Conservation (phyloP, 2,329 filamentous ascomycete species). For the Aspergillus proliferans region DNA sequence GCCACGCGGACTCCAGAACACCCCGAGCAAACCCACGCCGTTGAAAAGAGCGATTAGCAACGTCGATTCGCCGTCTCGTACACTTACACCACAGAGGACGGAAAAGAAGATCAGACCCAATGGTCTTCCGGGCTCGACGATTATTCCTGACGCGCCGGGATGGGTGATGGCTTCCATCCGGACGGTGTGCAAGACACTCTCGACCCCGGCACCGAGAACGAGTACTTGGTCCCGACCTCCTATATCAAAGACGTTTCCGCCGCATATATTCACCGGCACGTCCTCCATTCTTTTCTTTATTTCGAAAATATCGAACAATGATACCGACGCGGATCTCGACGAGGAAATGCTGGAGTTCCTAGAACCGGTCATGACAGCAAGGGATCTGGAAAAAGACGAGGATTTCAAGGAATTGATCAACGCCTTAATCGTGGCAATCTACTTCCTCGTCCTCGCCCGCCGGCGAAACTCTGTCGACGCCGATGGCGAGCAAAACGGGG, state of each 20-base stretch:
- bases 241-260: slow-evolving; percentile 50
- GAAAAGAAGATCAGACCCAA: slow-evolving; percentile 9
- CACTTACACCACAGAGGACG: slow-evolving; percentile 11
- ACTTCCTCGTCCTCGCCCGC: slow-evolving; percentile 43
- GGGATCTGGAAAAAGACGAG: slow-evolving; percentile 44
- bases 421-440: slow-evolving; percentile 37
- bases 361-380: slow-evolving; percentile 32
- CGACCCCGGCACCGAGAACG: slow-evolving; percentile 43
- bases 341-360: slow-evolving; percentile 29
- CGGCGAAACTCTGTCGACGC: slow-evolving; percentile 36
- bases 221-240: slow-evolving; percentile 31
- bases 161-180: slow-evolving; percentile 69
- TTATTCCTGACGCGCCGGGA: slow-evolving; percentile 42
- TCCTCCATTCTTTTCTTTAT: slow-evolving; percentile 50
- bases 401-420: slow-evolving; percentile 35
- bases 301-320: slow-evolving; percentile 38
- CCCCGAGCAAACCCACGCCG: slow-evolving; percentile 41
- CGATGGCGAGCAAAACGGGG: slow-evolving; percentile 6
- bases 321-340: slow-evolving; percentile 45
- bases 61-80: slow-evolving; percentile 14
- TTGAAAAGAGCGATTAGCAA: slow-evolving; percentile 25
- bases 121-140: slow-evolving; percentile 19
- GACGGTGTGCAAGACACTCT: slow-evolving; percentile 57
- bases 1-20: slow-evolving; percentile 28
- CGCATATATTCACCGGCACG: slow-evolving; percentile 69